phyloP scores from a whole-genome alignment of 2,329 filamentous ascomycete species.

The Diaporthe humulicola region DNA sequence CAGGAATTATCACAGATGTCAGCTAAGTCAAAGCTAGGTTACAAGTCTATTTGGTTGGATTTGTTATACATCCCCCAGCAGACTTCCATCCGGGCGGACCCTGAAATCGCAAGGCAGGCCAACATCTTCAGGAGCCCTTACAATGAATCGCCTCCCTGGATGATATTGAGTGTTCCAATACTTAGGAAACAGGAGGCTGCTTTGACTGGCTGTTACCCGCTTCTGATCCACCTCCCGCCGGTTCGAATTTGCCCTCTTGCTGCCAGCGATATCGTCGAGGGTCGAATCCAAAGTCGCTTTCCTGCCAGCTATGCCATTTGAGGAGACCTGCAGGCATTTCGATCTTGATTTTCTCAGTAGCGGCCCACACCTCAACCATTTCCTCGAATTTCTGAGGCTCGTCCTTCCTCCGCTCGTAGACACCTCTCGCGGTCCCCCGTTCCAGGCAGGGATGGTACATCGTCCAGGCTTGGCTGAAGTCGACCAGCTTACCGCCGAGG shows the following conservation, averaged over 20 bases:
- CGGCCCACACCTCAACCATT: background rate
- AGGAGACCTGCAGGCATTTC: background rate
- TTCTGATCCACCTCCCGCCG: too few relatives aligned
- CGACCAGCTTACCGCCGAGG: background rate
- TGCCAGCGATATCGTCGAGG: background rate
- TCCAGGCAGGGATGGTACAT: background rate
- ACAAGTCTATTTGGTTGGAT: too few relatives aligned
- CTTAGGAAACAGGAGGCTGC: too few relatives aligned
- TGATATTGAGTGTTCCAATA: too few relatives aligned
- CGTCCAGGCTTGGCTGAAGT: background rate
- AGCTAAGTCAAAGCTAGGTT: too few relatives aligned
- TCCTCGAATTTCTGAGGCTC: slow-evolving; percentile 1
- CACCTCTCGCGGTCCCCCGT: background rate
- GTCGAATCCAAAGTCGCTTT: background rate
- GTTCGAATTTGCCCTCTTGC: background rate
- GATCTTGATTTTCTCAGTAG: background rate
- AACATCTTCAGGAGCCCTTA: too few relatives aligned
- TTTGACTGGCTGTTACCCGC: too few relatives aligned
- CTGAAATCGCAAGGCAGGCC: too few relatives aligned
- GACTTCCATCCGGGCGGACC: too few relatives aligned
- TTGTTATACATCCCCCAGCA: too few relatives aligned
- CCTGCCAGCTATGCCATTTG: background rate
- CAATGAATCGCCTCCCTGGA: too few relatives aligned
- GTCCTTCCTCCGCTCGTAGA: background rate
- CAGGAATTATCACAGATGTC: too few relatives aligned